Evolutionary conservation across 2,329 filamentous ascomycete species (phyloP).

Genomic region (Pyrenochaeta sp.): DNA sequence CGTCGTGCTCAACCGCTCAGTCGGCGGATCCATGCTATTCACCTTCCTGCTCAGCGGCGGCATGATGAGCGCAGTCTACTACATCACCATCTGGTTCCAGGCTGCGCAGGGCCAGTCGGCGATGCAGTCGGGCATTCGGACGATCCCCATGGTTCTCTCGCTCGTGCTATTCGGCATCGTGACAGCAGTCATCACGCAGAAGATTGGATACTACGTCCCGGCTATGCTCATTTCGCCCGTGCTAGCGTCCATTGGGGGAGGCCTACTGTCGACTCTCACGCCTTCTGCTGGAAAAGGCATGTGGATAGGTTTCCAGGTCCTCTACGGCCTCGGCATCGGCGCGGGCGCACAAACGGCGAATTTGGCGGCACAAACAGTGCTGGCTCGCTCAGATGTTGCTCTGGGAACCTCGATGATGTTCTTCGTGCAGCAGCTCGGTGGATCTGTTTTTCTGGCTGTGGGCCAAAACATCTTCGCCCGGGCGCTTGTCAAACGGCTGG

Average conservation of each 20-base stretch:
- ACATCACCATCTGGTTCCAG: slow-evolving; percentile 41
- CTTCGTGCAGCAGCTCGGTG: slow-evolving; percentile 56
- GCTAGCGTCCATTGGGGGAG: slow-evolving; percentile 50
- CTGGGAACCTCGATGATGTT: slow-evolving; percentile 47
- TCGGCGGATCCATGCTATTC: slow-evolving; percentile 29
- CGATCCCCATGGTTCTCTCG: slow-evolving; percentile 30
- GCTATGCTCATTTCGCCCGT: slow-evolving; percentile 49
- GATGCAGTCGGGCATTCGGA: slow-evolving; percentile 33
- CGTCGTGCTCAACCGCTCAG: slow-evolving; percentile 31
- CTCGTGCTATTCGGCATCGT: slow-evolving; percentile 31
- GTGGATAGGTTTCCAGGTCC: slow-evolving; percentile 44
- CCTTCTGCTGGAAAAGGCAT: slow-evolving; percentile 31
- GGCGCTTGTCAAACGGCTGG: slow-evolving; percentile 25
- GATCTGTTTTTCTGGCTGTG: slow-evolving; percentile 55
- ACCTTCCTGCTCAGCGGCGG: slow-evolving; percentile 23
- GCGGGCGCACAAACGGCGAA: slow-evolving; percentile 52
- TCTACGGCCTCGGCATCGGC: slow-evolving; percentile 49
- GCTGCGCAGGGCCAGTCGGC: slow-evolving; percentile 32
- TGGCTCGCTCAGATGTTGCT: slow-evolving; percentile 49
- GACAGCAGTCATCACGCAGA: slow-evolving; percentile 44
- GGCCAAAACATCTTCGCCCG: slow-evolving; percentile 50
- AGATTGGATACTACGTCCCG: slow-evolving; percentile 54
- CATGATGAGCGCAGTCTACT: slow-evolving; percentile 35
- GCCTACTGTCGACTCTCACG: slow-evolving; percentile 51
- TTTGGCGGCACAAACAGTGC: slow-evolving; percentile 50